These are phyloP conservation scores for Apophysomyces ossiformis DNA, from an alignment of 371 early-diverging fungal species.

Conservation along the genomic window DNA sequence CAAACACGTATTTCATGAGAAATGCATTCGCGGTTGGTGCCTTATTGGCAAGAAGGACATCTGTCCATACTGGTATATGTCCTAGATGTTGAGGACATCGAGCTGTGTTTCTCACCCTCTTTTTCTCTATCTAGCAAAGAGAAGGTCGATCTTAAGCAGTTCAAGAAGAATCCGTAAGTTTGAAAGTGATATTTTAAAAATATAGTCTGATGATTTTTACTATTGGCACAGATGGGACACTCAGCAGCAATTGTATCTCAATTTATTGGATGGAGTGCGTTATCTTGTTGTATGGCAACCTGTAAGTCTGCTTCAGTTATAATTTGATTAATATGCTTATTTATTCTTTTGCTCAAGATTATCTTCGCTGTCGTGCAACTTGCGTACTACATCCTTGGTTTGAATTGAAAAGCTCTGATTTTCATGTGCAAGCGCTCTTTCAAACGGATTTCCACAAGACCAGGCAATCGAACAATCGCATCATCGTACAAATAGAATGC, in stretches of 20 bases:
- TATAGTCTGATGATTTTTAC: not conserved
- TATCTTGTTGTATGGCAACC: constrained; percentile 87
- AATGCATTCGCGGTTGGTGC: constrained; percentile 95
- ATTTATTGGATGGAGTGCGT: constrained; percentile 80
- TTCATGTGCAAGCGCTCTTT: constrained; percentile 5
- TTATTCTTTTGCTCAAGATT: constrained; percentile 30
- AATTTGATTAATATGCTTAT: not conserved
- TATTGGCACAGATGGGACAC: constrained; percentile 63
- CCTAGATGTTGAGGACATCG: not conserved
- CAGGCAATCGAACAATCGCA: not conserved
- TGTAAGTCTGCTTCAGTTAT: constrained; percentile 38
- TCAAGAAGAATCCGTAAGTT: constrained; percentile 78
- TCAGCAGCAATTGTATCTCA: constrained; percentile 77
- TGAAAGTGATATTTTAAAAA: not conserved
- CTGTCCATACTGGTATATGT: constrained; percentile 89
- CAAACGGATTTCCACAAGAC: not conserved
- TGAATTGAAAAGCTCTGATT: constrained; percentile 13
- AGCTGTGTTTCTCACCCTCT: not conserved
- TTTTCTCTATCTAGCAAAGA: constrained; percentile 63
- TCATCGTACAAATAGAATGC: constrained; percentile 2
- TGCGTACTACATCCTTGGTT: constrained; percentile 48
- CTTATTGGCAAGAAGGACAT: constrained; percentile 93
- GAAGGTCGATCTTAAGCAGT: constrained; percentile 80
- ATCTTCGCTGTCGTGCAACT: constrained; percentile 54
- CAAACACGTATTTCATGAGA: constrained; percentile 86